A percentile compares a stretch with the other conserved stretches of the same genome.
Conservation (phyloP, 2,329 filamentous ascomycete genomes). For the Penicillium sp. region DNA sequence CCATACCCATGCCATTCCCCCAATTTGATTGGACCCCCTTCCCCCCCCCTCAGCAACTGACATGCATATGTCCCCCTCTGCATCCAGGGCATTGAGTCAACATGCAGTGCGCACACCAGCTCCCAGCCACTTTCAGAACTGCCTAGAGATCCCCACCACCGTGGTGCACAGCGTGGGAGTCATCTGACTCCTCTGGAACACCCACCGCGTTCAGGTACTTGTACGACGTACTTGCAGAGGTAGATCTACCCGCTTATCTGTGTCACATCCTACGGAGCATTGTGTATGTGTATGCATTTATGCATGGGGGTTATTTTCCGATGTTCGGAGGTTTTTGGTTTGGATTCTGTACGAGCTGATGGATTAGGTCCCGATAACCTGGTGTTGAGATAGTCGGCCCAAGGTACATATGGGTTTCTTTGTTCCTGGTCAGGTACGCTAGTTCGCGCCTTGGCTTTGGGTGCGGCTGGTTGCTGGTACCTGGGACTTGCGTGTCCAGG, state of each 20-base stretch:
- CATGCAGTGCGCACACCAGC: constrained; percentile 5
- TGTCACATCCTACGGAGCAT: background rate
- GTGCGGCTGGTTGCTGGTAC: background rate
- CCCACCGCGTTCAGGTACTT: background rate
- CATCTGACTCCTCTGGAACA: constrained; percentile 21
- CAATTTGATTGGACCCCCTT: background rate
- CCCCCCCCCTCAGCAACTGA: background rate
- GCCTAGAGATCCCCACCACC: background rate
- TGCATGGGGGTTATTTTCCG: background rate
- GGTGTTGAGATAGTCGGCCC: background rate
- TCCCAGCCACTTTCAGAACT: constrained; percentile 14
- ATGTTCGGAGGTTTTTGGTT: constrained; percentile 10
- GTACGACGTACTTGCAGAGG: background rate
- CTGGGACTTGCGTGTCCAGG: background rate
- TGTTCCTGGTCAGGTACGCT: background rate
- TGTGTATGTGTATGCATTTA: background rate
- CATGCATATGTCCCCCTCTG: constrained; percentile 4
- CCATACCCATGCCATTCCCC: background rate
- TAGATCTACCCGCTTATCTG: constrained; percentile 7
- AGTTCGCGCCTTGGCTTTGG: background rate
- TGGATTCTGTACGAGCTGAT: background rate
- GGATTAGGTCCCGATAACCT: background rate
- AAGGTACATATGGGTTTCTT: background rate
- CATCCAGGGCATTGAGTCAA: constrained; percentile 9
- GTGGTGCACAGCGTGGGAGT: constrained; percentile 13